Evolutionary conservation across 345 rosid species (phyloP), one percentile per base, ranked within the genome.

Genomic region (Hypericum perforatum): DNA sequence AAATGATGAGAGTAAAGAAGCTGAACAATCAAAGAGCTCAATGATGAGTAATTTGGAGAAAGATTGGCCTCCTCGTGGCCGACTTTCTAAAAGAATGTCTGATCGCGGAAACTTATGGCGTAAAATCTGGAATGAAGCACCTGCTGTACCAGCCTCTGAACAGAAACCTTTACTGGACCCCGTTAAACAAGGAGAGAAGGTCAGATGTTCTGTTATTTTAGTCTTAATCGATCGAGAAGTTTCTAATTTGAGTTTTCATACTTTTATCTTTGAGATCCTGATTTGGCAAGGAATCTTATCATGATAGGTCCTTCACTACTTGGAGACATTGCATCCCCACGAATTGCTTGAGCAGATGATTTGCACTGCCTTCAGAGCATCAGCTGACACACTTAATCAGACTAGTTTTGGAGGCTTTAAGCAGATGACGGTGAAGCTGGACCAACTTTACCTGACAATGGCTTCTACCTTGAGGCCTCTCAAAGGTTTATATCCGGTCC

Each of bases 291-390:
- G 32, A 43, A 52, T 39, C 66, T 59, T 54, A 59, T 64, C 53
- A 65, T 45, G 14, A 15, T 67, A 88, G 97, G 67, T 85, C 61
- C 81, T 92, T 62, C 97, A 88, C 62, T 92, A 85, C 75, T 73
- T 92, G 71, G 98, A 92, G 75, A 92, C 94, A 9, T 67, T 88
- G 70, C 82, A 60, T 59, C 98, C 98, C 3, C 77, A 88, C 64
- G 94, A 92, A 75, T 78, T 92, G 68, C 91, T 92, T 47, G 97
- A 82, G 71, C 98, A 92, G 68, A 88, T 92, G 94, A 81, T 88
- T 63, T 92, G 94, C 47, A 77, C 98, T 49, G 84, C 97, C 67
- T 92, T 92, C 66, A 80, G 86, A 73, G 97, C 94, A 61, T 80
- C 98, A 65, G 95, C 91, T 11, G 94, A 85, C 72, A 80, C 91